These are phyloP conservation scores for Hypomontagnella submonticulosa DNA, from an alignment of 495 filamentous ascomycete species.

Conservation along the genomic window DNA sequence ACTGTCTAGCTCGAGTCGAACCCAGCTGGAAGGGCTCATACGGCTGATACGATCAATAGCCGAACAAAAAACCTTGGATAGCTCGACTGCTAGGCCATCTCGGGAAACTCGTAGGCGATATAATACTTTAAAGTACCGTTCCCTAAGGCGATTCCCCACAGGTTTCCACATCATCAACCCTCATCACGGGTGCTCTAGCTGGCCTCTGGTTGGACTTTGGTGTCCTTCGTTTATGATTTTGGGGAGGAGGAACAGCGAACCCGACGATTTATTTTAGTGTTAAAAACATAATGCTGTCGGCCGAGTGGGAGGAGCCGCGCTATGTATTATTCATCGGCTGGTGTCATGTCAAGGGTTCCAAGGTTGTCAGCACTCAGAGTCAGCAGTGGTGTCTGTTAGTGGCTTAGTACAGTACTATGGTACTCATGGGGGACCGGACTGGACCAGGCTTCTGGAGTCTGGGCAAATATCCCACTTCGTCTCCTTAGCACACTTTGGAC, in stretches of 20 bases:
- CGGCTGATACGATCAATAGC: slow-evolving; percentile 39
- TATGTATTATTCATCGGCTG: not conserved
- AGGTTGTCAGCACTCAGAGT: not conserved
- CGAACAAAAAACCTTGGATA: slow-evolving; percentile 37
- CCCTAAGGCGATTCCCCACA: slow-evolving; percentile 30
- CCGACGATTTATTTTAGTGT: slow-evolving; percentile 26
- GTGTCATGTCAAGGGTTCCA: not conserved
- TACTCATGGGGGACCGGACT: slow-evolving; percentile 1
- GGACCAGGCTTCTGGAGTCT: slow-evolving; percentile 14
- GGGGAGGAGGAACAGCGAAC: slow-evolving; percentile 8
- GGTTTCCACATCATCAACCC: slow-evolving; percentile 38
- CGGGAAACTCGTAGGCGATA: slow-evolving; percentile 37
- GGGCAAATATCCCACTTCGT: slow-evolving; percentile 35
- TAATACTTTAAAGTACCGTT: slow-evolving; percentile 21
- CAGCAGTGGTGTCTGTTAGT: slow-evolving; percentile 9
- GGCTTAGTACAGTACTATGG: slow-evolving; percentile 4
- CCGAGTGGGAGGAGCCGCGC: slow-evolving; percentile 42
- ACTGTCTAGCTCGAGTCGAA: slow-evolving; percentile 28
- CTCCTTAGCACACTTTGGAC: slow-evolving; percentile 9
- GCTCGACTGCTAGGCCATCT: slow-evolving; percentile 30
- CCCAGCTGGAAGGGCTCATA: slow-evolving; percentile 10
- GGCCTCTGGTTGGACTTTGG: not conserved
- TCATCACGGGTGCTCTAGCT: slow-evolving; percentile 17
- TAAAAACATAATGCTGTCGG: slow-evolving; percentile 30
- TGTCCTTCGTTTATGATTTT: too few species aligned